Evolutionary conservation across 2,329 filamentous ascomycete species (phyloP), one percentile per base, ranked within the genome.

Genomic region (Pseudovirgaria hyperparasitica): DNA sequence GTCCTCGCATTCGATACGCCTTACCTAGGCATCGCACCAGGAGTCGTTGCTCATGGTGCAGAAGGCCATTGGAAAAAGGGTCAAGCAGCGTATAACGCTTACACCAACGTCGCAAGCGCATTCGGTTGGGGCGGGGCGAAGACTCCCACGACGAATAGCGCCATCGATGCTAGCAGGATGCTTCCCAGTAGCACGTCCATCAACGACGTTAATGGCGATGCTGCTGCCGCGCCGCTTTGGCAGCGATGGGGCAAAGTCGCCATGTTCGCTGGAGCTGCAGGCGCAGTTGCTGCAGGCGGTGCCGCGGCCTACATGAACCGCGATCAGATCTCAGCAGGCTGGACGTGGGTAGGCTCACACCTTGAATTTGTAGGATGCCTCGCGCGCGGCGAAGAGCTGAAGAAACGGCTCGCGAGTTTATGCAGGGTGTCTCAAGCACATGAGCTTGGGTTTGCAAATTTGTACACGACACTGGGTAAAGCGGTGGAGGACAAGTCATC

Each of bases 1-100:
- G 72, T 96, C 15, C 68, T 96, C 25, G 82, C 86, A 26, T 93
- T 94, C 50, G 87, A 96, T 56, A 98, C 90, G 1, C 90, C 90
- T 1, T 98, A 81, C 50, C 67, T 90, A 2, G 80, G 81, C 31
- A 84, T 86, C 37, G 72, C 76, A 13, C 81, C 82, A 0, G 78
- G 80, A 15, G 79, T 90, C 2, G 76, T 90, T n/a, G 81, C 82
- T 4, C 79, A 87, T 50, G 75, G 77, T 33, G 86, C 87, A 5
- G 85, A 96, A 60, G 76, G 72, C 22, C 84, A 93, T 43, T 87
- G 87, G 57, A 78, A 76, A 34, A 76, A 74, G 22, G 78, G 77
- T 6, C 67, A 71, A 5, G 66, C 74, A 1, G 79, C 82, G 4
- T 70, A 90, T 27, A 60, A 72, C 57, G 71, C 67, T 43, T 74